These are phyloP conservation scores for Hypoxylon sp. DNA, from an alignment of 2,329 filamentous ascomycete genomes.

Conservation along the genomic window DNA sequence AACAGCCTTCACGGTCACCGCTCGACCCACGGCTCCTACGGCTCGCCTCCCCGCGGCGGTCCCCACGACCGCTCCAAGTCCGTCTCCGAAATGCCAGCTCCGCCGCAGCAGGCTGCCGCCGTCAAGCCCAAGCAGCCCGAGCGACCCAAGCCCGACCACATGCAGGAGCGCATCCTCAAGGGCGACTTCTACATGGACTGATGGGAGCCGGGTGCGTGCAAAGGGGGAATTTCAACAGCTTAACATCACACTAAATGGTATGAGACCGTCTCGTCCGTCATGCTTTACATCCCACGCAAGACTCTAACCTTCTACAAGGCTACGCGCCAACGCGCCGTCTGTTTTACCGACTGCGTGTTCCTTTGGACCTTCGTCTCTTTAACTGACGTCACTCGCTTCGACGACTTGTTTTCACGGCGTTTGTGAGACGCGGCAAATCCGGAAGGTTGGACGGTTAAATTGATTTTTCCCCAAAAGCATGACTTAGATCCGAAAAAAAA, in stretches of 20 bases:
- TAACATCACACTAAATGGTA: background rate
- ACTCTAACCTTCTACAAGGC: conserved; percentile 4
- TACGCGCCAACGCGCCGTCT: conserved; percentile 4
- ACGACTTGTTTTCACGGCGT: conserved; percentile 32
- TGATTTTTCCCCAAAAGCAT: conserved; percentile 11
- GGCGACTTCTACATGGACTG: conserved; percentile 99
- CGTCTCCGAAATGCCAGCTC: conserved; percentile 68
- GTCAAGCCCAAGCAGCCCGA: conserved; percentile 56
- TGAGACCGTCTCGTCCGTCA: background rate
- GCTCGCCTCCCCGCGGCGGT: conserved; percentile 53
- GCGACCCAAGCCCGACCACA: conserved; percentile 82
- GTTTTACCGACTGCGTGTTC: conserved; percentile 31
- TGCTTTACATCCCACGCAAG: background rate
- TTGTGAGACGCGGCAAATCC: conserved; percentile 21
- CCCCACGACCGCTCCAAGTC: conserved; percentile 74
- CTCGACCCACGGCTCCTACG: conserved; percentile 61
- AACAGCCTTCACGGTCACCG: conserved; percentile 71
- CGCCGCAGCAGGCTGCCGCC: conserved; percentile 59
- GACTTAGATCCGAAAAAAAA: conserved; percentile 8
- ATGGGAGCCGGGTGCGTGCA: conserved; percentile 32
- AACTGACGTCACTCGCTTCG: conserved; percentile 38
- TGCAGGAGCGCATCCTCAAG: conserved; percentile 96
- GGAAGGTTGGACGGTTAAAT: conserved; percentile 22
- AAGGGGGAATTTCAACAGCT: background rate
- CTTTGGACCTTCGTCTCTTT: conserved; percentile 27